Evolutionary conservation across 208 protist species (phyloP).

Genomic region (Acanthamoeba sp.): DNA sequence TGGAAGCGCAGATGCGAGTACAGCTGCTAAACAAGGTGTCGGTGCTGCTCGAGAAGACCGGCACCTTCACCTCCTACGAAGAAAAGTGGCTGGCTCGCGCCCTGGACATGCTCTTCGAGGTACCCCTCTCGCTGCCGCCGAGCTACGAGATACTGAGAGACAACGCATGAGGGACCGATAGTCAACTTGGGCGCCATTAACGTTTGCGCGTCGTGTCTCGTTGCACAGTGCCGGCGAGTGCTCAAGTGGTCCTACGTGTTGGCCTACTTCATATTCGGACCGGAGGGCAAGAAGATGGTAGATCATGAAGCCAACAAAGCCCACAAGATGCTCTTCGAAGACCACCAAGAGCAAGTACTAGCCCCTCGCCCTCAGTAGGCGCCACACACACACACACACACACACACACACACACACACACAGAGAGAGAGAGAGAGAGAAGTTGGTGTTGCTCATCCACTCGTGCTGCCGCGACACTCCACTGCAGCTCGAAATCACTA

Average conservation of each 20-base stretch:
- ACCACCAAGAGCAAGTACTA: conserved; percentile 46
- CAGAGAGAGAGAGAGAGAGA: too few species aligned
- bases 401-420: too few species aligned
- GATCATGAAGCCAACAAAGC: conserved; percentile 22
- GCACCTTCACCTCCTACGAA: conserved; percentile 37
- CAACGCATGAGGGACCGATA: too few species aligned
- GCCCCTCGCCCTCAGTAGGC: neutral
- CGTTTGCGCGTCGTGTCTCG: neutral
- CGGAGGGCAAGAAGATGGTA: conserved; percentile 66
- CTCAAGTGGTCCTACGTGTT: conserved; percentile 54
- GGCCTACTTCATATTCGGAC: conserved; percentile 62
- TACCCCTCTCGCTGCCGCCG: too few species aligned
- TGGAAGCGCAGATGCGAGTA: conserved; percentile 12
- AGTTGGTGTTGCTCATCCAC: too few species aligned
- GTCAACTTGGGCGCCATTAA: neutral
- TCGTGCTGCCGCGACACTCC: neutral
- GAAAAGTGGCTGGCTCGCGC: conserved; percentile 54
- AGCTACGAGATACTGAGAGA: too few species aligned
- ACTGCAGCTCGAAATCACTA: conserved; percentile 27
- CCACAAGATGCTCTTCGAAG: conserved; percentile 66
- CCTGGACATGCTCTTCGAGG: conserved; percentile 64
- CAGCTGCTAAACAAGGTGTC: conserved; percentile 20
- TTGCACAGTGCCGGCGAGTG: conserved; percentile 35
- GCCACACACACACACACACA: too few species aligned
- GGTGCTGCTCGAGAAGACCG: conserved; percentile 4